A percentile compares a stretch with the other conserved stretches of the same genome.
Evolutionary conservation across 768 basidiomycete species (phyloP).

Genomic region (Russula lepida): DNA sequence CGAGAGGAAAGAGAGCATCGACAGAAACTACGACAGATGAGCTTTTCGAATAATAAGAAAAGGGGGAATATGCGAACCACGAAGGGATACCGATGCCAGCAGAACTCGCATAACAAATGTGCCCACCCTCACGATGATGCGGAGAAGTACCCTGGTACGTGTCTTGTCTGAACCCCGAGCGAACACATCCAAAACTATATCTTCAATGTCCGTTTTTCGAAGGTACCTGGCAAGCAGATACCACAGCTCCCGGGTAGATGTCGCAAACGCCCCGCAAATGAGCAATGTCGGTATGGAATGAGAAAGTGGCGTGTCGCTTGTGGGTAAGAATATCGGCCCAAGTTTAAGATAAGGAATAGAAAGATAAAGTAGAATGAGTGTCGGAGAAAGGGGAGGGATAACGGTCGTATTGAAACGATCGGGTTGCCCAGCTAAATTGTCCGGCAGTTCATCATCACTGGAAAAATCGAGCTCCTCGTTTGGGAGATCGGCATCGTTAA

Average conservation of each 20-base stretch:
- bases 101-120: conserved; percentile 42
- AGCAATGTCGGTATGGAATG: conserved; percentile 43
- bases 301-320: conserved; percentile 39
- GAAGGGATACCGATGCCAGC: conserved; percentile 54
- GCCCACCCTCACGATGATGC: conserved; percentile 36
- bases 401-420: conserved; percentile 29
- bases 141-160: conserved; percentile 35
- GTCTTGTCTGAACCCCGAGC: conserved; percentile 48
- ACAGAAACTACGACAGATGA: conserved; percentile 40
- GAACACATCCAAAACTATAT: conserved; percentile 54
- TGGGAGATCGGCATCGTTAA: conserved; percentile 44
- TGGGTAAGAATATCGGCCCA: conserved; percentile 56
- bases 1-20: conserved; percentile 41
- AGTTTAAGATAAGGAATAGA: conserved; percentile 61
- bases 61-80: conserved; percentile 39
- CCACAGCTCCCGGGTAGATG: conserved; percentile 60
- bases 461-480: conserved; percentile 28
- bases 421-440: conserved; percentile 23
- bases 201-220: conserved; percentile 55
- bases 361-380: conserved; percentile 59
- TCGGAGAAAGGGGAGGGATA: conserved; percentile 47
- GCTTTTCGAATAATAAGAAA: conserved; percentile 10
- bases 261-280: conserved; percentile 48
- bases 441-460: conserved; percentile 41
- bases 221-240: conserved; percentile 72